phyloP scores from a whole-genome alignment of 805 yeast species.

The Wickerhamomyces silvicola region DNA sequence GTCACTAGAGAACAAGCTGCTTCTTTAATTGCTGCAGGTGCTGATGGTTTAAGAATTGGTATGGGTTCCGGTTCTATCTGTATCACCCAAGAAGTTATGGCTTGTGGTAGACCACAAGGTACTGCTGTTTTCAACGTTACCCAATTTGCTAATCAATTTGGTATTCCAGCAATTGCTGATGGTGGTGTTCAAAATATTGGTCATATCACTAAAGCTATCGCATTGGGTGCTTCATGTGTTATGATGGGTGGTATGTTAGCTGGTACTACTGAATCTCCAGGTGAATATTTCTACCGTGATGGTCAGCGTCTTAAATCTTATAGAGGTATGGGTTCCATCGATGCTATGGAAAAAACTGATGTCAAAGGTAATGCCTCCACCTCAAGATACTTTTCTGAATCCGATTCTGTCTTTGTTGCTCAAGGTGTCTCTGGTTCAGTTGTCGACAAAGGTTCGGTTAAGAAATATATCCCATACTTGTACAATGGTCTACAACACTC shows the following conservation, averaged over 20 bases:
- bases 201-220: constrained; percentile 93
- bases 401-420: constrained; percentile 92
- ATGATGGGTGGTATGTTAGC: constrained; percentile 99
- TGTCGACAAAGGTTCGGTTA: constrained; percentile 92
- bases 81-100: constrained; percentile 99
- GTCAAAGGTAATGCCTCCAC: constrained; percentile 93
- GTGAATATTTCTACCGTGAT: constrained; percentile 95
- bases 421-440: constrained; percentile 99
- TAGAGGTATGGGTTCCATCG: constrained; percentile 99
- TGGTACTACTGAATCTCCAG: constrained; percentile 98
- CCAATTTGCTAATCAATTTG: constrained; percentile 90
- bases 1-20: constrained; percentile 99
- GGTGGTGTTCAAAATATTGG: constrained; percentile 99
- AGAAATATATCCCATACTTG: constrained; percentile 90
- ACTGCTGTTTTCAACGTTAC: constrained; percentile 94
- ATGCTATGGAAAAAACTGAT: constrained; percentile 93
- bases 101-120: constrained; percentile 99
- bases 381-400: constrained; percentile 95
- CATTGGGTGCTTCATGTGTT: constrained; percentile 93
- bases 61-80: constrained; percentile 99
- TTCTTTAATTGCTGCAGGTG: constrained; percentile 87
- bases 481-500: constrained; percentile 96
- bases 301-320: constrained; percentile 96
- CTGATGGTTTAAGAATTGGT: constrained; percentile 97
- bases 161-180: constrained; percentile 98